Evolutionary conservation across 768 basidiomycete genomes (phyloP).

Genomic region (Psilocybe subaeruginosa): DNA sequence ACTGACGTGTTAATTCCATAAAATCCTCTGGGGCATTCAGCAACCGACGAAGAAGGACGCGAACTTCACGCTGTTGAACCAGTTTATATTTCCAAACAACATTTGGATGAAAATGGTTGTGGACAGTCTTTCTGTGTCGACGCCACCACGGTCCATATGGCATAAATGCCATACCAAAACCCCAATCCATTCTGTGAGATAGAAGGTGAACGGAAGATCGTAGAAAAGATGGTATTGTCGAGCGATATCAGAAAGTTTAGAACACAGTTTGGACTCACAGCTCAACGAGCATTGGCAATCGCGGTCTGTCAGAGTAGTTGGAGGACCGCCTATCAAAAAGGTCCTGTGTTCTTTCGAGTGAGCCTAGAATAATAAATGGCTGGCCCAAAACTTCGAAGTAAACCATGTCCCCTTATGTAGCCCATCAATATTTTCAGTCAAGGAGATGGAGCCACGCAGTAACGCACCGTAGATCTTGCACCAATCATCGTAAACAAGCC

Average conservation of each 20-base stretch:
- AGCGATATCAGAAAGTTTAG: neutral
- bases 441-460: neutral
- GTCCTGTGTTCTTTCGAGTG: slow-evolving; percentile 39
- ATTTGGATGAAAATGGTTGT: slow-evolving; percentile 50
- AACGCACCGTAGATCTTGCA: slow-evolving; percentile 30
- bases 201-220: no score
- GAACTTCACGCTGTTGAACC: slow-evolving; percentile 44
- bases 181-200: slow-evolving; percentile 21
- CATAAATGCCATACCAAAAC: slow-evolving; percentile 50
- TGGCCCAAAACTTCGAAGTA: slow-evolving; percentile 48
- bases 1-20: slow-evolving; percentile 21
- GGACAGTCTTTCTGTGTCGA: slow-evolving; percentile 50
- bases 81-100: slow-evolving; percentile 44
- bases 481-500: slow-evolving; percentile 34
- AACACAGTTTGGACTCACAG: slow-evolving; percentile 32
- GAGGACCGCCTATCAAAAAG: slow-evolving; percentile 55
- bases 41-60: slow-evolving; percentile 29
- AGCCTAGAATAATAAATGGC: slow-evolving; percentile 25
- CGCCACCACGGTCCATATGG: slow-evolving; percentile 44
- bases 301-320: slow-evolving; percentile 55
- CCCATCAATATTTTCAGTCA: no score
- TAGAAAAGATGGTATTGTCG: no score
- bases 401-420: slow-evolving; percentile 49
- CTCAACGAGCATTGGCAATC: slow-evolving; percentile 51
- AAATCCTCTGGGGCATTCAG: slow-evolving; percentile 15